Conservation (phyloP, 1,284 basidiomycete genomes). For the Boletellus deceptivus region DNA sequence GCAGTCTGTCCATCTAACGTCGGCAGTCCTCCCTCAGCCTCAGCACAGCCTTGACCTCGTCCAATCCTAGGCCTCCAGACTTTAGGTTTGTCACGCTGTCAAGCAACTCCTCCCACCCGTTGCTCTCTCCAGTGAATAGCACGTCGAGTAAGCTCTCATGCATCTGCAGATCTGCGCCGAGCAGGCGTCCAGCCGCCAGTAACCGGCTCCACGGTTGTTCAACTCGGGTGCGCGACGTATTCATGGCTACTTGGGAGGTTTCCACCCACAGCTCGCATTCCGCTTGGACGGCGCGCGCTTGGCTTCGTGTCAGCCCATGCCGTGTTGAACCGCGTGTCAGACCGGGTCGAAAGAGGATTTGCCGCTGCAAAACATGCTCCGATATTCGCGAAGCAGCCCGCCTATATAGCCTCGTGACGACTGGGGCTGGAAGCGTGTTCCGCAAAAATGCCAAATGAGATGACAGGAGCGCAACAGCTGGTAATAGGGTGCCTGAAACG, state of each 20-base stretch:
- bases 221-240: slow-evolving; percentile 38
- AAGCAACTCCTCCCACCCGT: slow-evolving; percentile 30
- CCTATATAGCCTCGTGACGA: slow-evolving; percentile 64
- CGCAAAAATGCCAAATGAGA: slow-evolving; percentile 68
- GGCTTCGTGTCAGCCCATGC: slow-evolving; percentile 42
- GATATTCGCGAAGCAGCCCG: slow-evolving; percentile 63
- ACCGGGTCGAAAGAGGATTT: slow-evolving; percentile 74
- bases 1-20: neutral
- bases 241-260: slow-evolving; percentile 62
- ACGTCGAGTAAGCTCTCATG: slow-evolving; percentile 11
- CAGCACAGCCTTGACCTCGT: slow-evolving; percentile 30
- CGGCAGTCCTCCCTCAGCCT: slow-evolving; percentile 31
- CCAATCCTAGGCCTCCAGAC: slow-evolving; percentile 20
- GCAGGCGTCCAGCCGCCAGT: slow-evolving; percentile 62
- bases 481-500: slow-evolving; percentile 65
- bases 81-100: slow-evolving; percentile 27
- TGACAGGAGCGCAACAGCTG: slow-evolving; percentile 70
- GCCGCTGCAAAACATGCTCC: slow-evolving; percentile 78
- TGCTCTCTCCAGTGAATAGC: slow-evolving; percentile 17
- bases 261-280: slow-evolving; percentile 81
- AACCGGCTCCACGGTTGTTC: slow-evolving; percentile 75
- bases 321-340: slow-evolving; percentile 40
- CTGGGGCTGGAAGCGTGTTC: slow-evolving; percentile 54
- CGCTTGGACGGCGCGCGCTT: slow-evolving; percentile 47
- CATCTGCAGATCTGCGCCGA: slow-evolving; percentile 47